Conservation (phyloP, 495 filamentous ascomycete species). For the Cryomyces antarcticus region DNA sequence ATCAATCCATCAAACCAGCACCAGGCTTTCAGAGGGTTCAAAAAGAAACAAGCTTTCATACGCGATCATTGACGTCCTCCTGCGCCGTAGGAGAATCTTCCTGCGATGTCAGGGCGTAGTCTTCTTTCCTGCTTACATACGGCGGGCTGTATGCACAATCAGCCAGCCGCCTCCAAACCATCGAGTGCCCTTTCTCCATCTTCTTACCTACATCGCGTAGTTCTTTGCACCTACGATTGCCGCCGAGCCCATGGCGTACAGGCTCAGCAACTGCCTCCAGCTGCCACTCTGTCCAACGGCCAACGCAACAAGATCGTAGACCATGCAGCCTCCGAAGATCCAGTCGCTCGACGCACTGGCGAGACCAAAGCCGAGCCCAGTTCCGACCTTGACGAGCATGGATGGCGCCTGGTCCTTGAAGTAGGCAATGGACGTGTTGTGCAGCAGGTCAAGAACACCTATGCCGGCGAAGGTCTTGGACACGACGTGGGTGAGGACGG, state of each 20-base stretch:
- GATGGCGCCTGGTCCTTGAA: constrained; percentile 22
- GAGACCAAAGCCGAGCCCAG: constrained; percentile 25
- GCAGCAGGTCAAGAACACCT: constrained; percentile 29
- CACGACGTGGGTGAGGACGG: constrained; percentile 28
- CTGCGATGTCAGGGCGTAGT: neutral
- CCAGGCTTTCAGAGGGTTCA: too few species aligned
- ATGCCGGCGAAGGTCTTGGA: constrained; percentile 33
- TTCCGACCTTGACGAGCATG: constrained; percentile 23
- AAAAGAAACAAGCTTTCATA: too few species aligned
- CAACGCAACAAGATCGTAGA: constrained; percentile 29
- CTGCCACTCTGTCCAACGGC: constrained; percentile 23
- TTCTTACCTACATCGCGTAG: constrained; percentile 22
- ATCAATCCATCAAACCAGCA: too few species aligned
- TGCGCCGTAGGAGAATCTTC: neutral
- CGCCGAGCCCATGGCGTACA: constrained; percentile 25
- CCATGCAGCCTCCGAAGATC: constrained; percentile 32
- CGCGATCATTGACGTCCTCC: too few species aligned
- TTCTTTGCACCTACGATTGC: constrained; percentile 30
- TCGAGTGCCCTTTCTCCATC: neutral
- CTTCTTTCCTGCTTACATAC: neutral
- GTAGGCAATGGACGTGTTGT: constrained; percentile 30
- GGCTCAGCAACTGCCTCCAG: constrained; percentile 26
- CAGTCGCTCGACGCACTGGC: constrained; percentile 25
- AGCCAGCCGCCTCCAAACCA: neutral
- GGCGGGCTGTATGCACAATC: neutral